Conservation (phyloP, 768 basidiomycete genomes). For the Serendipita sp. region DNA sequence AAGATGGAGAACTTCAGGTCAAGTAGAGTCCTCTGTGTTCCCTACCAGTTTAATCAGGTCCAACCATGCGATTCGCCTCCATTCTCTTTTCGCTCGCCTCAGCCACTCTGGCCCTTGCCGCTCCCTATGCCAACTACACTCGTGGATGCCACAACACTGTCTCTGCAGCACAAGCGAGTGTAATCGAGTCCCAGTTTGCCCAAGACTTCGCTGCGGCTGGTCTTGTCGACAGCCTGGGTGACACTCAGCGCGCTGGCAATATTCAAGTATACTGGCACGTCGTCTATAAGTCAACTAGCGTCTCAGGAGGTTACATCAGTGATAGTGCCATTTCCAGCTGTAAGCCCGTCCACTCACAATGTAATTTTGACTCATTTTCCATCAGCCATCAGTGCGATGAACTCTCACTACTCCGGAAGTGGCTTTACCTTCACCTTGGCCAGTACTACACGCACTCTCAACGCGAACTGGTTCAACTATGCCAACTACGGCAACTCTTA, state of each 20-base stretch:
- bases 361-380: background rate
- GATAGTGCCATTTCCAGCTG: background rate
- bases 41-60: background rate
- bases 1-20: background rate
- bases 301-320: background rate
- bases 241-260: background rate
- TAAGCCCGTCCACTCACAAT: constrained; percentile 3
- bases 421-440: constrained; percentile 13
- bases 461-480: constrained; percentile 15
- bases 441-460: constrained; percentile 10
- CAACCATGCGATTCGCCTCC: background rate
- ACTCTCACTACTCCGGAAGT: constrained; percentile 10
- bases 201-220: background rate
- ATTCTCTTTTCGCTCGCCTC: background rate
- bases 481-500: constrained; percentile 17
- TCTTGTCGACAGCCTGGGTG: background rate
- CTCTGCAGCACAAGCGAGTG: background rate
- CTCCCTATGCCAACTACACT: background rate
- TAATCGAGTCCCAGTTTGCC: background rate
- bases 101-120: background rate
- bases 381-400: constrained; percentile 11
- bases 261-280: background rate
- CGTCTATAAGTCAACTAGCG: background rate
- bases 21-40: background rate
- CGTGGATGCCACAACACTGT: background rate